Evolutionary conservation across 305 asterid genomes (phyloP), one percentile per base, ranked within the genome.

Genomic region (Solanum hybrid): DNA sequence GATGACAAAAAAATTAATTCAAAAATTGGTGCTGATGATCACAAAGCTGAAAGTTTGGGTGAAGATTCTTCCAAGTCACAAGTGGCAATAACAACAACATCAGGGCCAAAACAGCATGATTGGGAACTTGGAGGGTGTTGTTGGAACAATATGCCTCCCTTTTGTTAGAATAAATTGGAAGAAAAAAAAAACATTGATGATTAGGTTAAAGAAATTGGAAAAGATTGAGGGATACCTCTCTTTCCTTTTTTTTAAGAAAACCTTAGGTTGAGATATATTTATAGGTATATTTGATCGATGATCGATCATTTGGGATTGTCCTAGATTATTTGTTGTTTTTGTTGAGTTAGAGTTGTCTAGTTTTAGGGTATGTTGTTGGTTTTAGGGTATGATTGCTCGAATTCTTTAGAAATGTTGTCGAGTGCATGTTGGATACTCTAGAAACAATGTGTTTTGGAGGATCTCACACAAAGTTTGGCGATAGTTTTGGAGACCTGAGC

Each of bases 131-230:
- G 93, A 27, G 81, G 92, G n/a, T 89, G 92, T 92, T 90, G 90
- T 78, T 94, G 98, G 98, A 93, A 94, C 77, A 95, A 93, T 91
- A 90, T 95, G 96, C 96, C 96, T 7, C 92, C 91, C 75, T 93
- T 94, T 87, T 91, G 91, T 87, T 95, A 86, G 90, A 90, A 31
- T 29, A 26, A 36, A 24, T 91, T 15, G 75, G 20, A 73, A 20
- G 26, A 22, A 3, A 13, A 38, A 38, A 57, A 57, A 80, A 79
- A 72, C 37, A 83, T 83, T 20, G 87, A 86, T 68, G 37, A 85
- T 77, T 36, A 34, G 10, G 57, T 33, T 17, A 15, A 27, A 88
- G 39, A 65, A 37, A 75, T 27, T 70, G 89, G 87, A 65, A 89
- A 88, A 86, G 87, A 84, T 84, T 32, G 91, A 61, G 68, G 79